These are phyloP conservation scores for Gamarada debralockiae DNA, from an alignment of 495 filamentous ascomycete species.

Conservation along the genomic window DNA sequence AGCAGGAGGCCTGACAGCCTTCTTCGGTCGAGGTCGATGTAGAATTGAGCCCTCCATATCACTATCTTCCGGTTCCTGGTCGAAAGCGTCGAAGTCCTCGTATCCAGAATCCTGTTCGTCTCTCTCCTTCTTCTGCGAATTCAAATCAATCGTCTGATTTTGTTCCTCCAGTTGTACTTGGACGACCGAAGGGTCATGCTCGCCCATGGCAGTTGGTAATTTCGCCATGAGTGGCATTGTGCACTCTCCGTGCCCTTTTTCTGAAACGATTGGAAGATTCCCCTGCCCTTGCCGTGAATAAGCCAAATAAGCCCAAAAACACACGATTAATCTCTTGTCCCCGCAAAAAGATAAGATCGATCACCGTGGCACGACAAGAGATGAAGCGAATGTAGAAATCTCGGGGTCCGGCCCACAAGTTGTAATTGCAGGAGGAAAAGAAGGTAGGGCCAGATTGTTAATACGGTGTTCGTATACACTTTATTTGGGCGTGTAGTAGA, in stretches of 20 bases:
- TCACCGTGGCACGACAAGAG: too few relatives aligned
- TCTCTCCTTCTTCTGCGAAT: constrained; percentile 6
- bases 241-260: not conserved
- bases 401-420: too few relatives aligned
- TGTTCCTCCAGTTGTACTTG: constrained; percentile 3
- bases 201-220: not conserved
- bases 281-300: too few relatives aligned
- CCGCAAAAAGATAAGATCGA: too few relatives aligned
- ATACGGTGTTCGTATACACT: too few relatives aligned
- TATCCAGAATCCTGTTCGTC: constrained; percentile 11
- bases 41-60: constrained; percentile 25
- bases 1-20: constrained; percentile 13
- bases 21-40: constrained; percentile 9
- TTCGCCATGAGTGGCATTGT: not conserved
- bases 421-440: too few relatives aligned
- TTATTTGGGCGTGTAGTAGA: too few relatives aligned
- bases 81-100: constrained; percentile 16
- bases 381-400: too few relatives aligned
- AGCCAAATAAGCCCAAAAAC: too few relatives aligned
- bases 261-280: not conserved
- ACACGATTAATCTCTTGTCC: too few relatives aligned
- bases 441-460: too few relatives aligned
- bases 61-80: constrained; percentile 15
- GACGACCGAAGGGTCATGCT: not conserved
- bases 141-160: too few relatives aligned